Evolutionary conservation across 768 basidiomycete species (phyloP), one percentile per base, ranked within the genome.

Genomic region (Agaricus sinodeliciosus): DNA sequence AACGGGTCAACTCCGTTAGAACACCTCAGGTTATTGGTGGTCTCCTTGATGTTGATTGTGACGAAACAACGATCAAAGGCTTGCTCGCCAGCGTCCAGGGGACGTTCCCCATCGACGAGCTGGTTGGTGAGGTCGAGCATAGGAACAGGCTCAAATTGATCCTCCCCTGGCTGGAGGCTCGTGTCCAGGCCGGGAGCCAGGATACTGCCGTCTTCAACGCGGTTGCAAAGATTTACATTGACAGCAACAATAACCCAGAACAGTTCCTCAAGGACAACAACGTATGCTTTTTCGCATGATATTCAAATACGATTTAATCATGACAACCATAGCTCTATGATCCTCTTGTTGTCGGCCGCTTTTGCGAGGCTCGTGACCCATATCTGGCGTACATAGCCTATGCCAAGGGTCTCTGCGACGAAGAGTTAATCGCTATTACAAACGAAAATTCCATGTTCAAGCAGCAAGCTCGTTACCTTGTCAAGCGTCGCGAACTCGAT

Each of bases 361-460:
- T 97, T 80, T 99, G 96, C 71, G 96, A 98, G 72, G 90, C 90
- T 49, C 87, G 96, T 40, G 96, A 99, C 66, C 96, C 96, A 1
- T 97, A 96, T 72, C 77, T 99, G 54, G 96, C 96, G 19, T 99
- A 95, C 72, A 98, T 99, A 60, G 96, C 96, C 0, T 99, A 98
- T 64, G 96, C 96, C 35, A 98, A 98, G 67, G 96, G 96, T 53
- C 88, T 97, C 69, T 99, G 96, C 65, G 96, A 99, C 59, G 93
- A 98, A 4, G 96, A 99, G 69, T 80, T 99, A 55, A 94, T 99
- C 63, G 68, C 82, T 18, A 95, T 99, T 67, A 98, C 96, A 44
- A 98, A 98, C 65, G 94, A 95, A 59, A 99, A 99, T 74, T 86
- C 94, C 11, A 99, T 99, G 96, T 99, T 94, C 81, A 99, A 98